Evolutionary conservation across 257 asterid genomes (phyloP), one percentile per base, ranked within the genome.

Genomic region (Petunia secreta): DNA sequence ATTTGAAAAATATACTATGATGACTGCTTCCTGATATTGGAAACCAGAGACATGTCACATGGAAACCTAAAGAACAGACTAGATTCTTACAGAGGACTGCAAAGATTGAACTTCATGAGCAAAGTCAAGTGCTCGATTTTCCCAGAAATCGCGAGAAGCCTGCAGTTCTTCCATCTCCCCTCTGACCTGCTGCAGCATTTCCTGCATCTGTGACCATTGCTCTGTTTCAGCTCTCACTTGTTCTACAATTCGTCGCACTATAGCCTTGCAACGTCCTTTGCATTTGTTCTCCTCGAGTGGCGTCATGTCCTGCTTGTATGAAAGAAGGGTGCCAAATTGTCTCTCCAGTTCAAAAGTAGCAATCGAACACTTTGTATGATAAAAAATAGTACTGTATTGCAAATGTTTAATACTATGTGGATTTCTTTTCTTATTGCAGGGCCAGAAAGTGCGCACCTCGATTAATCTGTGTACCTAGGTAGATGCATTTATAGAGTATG

Each of bases 171-270:
- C 97, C 97, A 93, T 90, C 79, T 95, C 98, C 10, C 84, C 87
- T 4, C 97, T 87, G 39, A 95, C 98, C 79, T 88, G 92, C 78
- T 81, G 86, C 57, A 95, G 80, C 99, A 95, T 95, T 75, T 65
- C 92, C 75, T 93, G 99, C 97, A 95, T 95, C 77, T 95, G 98
- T 58, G 98, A 88, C 97, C 97, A 95, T 76, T 95, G 98, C 80
- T 95, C 98, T 4, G 97, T 87, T 88, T 95, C 99, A 2, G 92
- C 92, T 82, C 97, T 90, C 83, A 93, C 97, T 83, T 95, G 98
- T 81, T 93, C 99, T 2, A 93, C 88, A 5, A 95, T 86, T 80
- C 86, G 85, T 4, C 88, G 84, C 58, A 93, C 87, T 3, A 93
- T 44, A 5, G 85, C 91, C 87, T 91, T 95, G 88, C 99, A 95